phyloP scores from a whole-genome alignment of 1,284 basidiomycete species.

The Mycosarcoma mackinlayi region DNA sequence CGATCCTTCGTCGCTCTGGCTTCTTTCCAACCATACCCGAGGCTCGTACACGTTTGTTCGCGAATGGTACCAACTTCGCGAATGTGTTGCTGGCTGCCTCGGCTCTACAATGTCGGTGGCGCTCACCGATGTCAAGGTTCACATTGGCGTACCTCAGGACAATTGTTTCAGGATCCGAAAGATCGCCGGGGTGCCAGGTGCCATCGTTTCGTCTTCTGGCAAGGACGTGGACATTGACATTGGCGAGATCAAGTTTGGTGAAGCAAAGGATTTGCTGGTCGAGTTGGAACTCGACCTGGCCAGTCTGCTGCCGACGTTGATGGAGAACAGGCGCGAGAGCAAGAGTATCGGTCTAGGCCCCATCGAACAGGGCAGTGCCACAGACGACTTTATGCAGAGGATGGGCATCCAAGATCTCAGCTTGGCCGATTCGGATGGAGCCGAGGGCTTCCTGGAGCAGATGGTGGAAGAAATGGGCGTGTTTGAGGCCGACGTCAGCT shows the following conservation, averaged over 20 bases:
- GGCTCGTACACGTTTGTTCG: slow-evolving; percentile 84
- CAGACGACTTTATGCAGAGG: slow-evolving; percentile 63
- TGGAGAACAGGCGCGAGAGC: slow-evolving; percentile 31
- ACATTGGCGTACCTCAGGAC: slow-evolving; percentile 59
- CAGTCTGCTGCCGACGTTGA: slow-evolving; percentile 38
- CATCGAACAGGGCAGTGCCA: slow-evolving; percentile 59
- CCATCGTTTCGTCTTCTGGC: slow-evolving; percentile 82
- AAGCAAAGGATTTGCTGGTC: slow-evolving; percentile 59
- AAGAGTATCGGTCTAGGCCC: slow-evolving; percentile 37
- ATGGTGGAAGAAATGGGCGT: slow-evolving; percentile 63
- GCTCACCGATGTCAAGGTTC: slow-evolving; percentile 57
- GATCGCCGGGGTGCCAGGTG: slow-evolving; percentile 53
- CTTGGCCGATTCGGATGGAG: slow-evolving; percentile 43
- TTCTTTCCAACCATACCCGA: slow-evolving; percentile 95
- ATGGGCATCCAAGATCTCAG: slow-evolving; percentile 60
- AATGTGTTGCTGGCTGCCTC: slow-evolving; percentile 61
- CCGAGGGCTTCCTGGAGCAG: slow-evolving; percentile 47
- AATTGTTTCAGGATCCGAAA: slow-evolving; percentile 62
- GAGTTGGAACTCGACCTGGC: slow-evolving; percentile 62
- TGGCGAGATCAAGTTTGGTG: slow-evolving; percentile 74
- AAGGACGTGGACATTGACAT: slow-evolving; percentile 93
- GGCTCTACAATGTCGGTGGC: slow-evolving; percentile 63
- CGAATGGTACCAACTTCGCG: slow-evolving; percentile 64
- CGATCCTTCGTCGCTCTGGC: slow-evolving; percentile 97
- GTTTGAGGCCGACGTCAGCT: slow-evolving; percentile 60